Evolutionary conservation across 1,139 yeast species (phyloP).

Genomic region (Chernovozyma sophiae-reginae): DNA sequence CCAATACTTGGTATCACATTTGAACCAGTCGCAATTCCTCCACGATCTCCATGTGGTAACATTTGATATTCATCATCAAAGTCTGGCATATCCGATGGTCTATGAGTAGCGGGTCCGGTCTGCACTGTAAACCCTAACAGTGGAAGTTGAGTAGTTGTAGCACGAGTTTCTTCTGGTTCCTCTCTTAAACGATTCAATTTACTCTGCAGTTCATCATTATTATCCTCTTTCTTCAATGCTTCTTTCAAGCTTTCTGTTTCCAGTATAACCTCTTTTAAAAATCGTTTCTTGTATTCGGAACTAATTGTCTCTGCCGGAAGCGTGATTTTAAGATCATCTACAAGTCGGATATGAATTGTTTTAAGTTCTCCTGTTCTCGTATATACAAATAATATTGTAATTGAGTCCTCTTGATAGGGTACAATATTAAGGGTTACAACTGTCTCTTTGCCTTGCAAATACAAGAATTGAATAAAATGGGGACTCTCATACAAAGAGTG

Average conservation of each 20-base stretch:
- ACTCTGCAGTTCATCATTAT: background rate
- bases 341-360: constrained; percentile 1
- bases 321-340: background rate
- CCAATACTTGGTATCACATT: constrained; percentile 38
- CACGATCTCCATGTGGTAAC: constrained; percentile 8
- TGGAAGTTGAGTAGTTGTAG: constrained; percentile 2
- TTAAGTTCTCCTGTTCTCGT: background rate
- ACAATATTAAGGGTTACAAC: constrained; percentile 3
- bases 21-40: constrained; percentile 5
- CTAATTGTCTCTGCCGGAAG: constrained; percentile 2
- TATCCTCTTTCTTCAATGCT: background rate
- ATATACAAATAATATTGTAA: constrained; percentile 2
- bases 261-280: constrained; percentile 1
- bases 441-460: constrained; percentile 4
- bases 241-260: background rate
- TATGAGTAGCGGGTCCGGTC: background rate
- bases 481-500: constrained; percentile 4
- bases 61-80: constrained; percentile 58
- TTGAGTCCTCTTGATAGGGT: background rate
- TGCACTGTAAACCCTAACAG: background rate
- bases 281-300: constrained; percentile 1
- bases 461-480: constrained; percentile 4
- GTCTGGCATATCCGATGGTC: constrained; percentile 43
- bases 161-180: constrained; percentile 4
- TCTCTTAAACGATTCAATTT: constrained; percentile 2